phyloP scores from a whole-genome alignment of 768 basidiomycete species.

The Auricularia auricula-judae region DNA sequence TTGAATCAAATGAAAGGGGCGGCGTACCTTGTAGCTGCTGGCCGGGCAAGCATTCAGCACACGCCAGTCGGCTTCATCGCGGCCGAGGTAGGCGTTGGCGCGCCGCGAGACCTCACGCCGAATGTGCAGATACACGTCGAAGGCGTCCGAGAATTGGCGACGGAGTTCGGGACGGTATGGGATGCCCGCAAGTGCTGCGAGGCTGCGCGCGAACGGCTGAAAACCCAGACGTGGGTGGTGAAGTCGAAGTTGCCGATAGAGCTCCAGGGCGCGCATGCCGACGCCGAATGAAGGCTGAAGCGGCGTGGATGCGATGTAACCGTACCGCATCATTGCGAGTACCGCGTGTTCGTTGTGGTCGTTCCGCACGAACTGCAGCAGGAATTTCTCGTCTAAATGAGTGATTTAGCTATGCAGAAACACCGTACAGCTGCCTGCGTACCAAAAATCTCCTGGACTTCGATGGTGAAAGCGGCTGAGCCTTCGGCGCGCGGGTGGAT shows the following conservation, averaged over 20 bases:
- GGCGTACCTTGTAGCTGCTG: conserved; percentile 4
- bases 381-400: neutral
- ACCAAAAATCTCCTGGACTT: neutral
- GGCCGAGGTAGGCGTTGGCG: conserved; percentile 9
- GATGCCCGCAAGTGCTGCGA: neutral
- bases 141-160: conserved; percentile 16
- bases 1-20: no score
- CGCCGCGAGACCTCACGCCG: conserved; percentile 7
- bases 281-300: neutral
- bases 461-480: neutral
- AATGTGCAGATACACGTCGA: conserved; percentile 19
- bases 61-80: conserved; percentile 9
- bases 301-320: neutral
- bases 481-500: neutral
- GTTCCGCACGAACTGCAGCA: neutral
- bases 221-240: neutral
- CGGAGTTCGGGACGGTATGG: conserved; percentile 7
- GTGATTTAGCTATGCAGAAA: neutral
- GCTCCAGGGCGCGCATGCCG: neutral
- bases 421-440: neutral
- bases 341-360: neutral
- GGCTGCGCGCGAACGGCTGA: neutral
- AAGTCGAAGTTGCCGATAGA: neutral
- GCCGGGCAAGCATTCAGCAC: conserved; percentile 9
- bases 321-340: neutral